Conservation (phyloP, 768 basidiomycete genomes). For the Tricholoma saponaceum region DNA sequence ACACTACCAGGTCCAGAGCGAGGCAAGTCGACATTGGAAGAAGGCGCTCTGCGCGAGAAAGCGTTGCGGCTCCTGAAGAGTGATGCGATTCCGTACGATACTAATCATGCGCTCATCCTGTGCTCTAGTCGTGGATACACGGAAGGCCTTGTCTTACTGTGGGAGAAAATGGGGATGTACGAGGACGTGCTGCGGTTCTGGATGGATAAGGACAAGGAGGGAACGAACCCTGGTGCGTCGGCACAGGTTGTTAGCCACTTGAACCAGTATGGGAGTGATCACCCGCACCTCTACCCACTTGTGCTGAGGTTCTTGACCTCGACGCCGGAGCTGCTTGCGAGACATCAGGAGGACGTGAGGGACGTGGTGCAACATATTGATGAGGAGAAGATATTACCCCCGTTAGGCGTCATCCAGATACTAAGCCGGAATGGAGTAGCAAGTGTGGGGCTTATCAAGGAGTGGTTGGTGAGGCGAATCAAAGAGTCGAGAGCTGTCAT, state of each 20-base stretch:
- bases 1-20: constrained; percentile 38
- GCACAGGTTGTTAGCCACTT: constrained; percentile 70
- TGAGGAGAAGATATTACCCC: constrained; percentile 77
- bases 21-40: constrained; percentile 23
- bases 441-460: constrained; percentile 87
- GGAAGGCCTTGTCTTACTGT: constrained; percentile 80
- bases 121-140: constrained; percentile 85
- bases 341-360: constrained; percentile 69
- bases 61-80: constrained; percentile 70
- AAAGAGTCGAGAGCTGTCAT: constrained; percentile 71
- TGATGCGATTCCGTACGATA: constrained; percentile 69
- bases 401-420: constrained; percentile 86
- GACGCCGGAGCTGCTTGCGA: constrained; percentile 63
- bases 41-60: constrained; percentile 48
- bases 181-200: constrained; percentile 92
- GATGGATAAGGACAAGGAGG: constrained; percentile 68
- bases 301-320: constrained; percentile 89
- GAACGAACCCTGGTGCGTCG: constrained; percentile 31
- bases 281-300: constrained; percentile 79
- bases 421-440: constrained; percentile 86
- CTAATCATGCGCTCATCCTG: constrained; percentile 90
- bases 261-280: constrained; percentile 62
- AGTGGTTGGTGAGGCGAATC: constrained; percentile 83
- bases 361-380: constrained; percentile 76
- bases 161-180: constrained; percentile 95